Evolutionary conservation across 768 basidiomycete genomes (phyloP).

Genomic region (Phaeotremella fagi): DNA sequence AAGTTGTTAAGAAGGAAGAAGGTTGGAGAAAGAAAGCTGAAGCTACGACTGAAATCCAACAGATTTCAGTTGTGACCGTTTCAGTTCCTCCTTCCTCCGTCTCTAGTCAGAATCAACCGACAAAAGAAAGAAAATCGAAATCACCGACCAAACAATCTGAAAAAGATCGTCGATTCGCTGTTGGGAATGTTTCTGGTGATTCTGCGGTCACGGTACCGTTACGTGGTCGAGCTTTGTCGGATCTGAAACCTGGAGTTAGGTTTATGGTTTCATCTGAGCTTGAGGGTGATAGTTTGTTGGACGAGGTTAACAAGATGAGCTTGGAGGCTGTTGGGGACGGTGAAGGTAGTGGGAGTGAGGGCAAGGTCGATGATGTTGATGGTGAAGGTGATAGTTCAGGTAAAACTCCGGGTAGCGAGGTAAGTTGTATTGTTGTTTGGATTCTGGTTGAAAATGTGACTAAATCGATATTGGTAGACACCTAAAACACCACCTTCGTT

Average conservation of each 20-base stretch:
- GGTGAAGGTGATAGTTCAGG: neutral
- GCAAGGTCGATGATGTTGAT: neutral
- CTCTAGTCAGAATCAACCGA: neutral
- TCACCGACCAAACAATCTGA: slow-evolving; percentile 13
- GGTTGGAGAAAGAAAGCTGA: neutral
- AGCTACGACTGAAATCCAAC: neutral
- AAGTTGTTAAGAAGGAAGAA: neutral
- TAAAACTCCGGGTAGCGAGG: slow-evolving; percentile 20
- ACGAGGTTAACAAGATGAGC: slow-evolving; percentile 48
- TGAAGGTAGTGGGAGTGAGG: slow-evolving; percentile 12
- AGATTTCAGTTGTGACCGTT: neutral
- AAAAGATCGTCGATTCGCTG: slow-evolving; percentile 14
- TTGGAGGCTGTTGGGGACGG: slow-evolving; percentile 37
- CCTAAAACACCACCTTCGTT: slow-evolving; percentile 27
- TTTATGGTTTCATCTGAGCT: slow-evolving; percentile 47
- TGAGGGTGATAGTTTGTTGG: slow-evolving; percentile 43
- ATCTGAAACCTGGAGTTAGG: slow-evolving; percentile 34
- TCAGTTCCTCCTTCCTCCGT: neutral
- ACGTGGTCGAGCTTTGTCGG: neutral
- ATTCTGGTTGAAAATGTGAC: neutral
- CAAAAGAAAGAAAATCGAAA: neutral
- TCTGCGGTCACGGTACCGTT: neutral
- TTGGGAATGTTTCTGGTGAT: slow-evolving; percentile 11
- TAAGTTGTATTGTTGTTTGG: slow-evolving; percentile 12
- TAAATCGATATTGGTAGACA: slow-evolving; percentile 8